Evolutionary conservation across 495 filamentous ascomycete species (phyloP).

Genomic region (Aspergillus sparsus): DNA sequence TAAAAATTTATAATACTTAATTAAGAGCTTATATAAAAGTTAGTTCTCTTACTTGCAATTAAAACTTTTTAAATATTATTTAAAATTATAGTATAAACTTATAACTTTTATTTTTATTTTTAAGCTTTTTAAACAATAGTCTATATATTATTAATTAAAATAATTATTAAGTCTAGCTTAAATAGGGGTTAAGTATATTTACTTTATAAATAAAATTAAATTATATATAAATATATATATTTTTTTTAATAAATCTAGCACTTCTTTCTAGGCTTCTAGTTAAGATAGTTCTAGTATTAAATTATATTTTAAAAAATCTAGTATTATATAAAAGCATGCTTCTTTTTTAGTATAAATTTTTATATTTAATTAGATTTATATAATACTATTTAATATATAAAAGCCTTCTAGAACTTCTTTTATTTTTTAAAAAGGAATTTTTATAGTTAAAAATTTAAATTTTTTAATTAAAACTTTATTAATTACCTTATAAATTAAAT

Average conservation of each 20-base stretch:
- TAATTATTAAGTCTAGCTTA: background rate
- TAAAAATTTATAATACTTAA: slow-evolving; percentile 2
- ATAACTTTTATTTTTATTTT: slow-evolving; percentile 1
- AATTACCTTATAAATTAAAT: slow-evolving; percentile 11
- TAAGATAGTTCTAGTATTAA: background rate
- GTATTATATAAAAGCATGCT: background rate
- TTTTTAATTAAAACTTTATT: slow-evolving; percentile 6
- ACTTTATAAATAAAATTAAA: background rate
- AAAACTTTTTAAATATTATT: slow-evolving; percentile 5
- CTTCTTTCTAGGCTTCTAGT: background rate
- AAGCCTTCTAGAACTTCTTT: background rate
- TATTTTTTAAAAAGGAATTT: slow-evolving; percentile 4
- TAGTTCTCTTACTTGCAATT: background rate
- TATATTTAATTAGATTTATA: slow-evolving; percentile 8
- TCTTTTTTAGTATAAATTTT: slow-evolving; percentile 3
- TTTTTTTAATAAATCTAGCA: background rate
- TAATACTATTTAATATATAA: background rate
- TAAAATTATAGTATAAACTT: slow-evolving; percentile 4
- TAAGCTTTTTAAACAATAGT: background rate
- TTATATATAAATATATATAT: background rate
- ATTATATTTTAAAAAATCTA: background rate
- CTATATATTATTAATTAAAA: background rate
- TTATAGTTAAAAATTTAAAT: background rate
- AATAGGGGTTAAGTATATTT: background rate
- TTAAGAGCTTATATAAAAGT: slow-evolving; percentile 4